A percentile compares a stretch with the other conserved stretches of the same genome.
Evolutionary conservation across 2,329 filamentous ascomycete genomes (phyloP).

Genomic region (Diaporthe sp.): DNA sequence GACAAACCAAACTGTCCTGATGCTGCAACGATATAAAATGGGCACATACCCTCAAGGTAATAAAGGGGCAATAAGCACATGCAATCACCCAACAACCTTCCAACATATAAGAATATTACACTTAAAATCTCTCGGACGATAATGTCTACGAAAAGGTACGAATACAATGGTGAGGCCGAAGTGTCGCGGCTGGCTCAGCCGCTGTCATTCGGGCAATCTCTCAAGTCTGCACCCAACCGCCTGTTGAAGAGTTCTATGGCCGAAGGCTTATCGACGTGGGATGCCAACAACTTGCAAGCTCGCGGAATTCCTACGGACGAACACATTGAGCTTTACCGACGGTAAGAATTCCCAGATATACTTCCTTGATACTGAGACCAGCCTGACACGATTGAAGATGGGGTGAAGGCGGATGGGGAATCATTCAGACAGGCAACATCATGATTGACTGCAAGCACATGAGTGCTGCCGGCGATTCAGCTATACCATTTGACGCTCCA

Average conservation of each 20-base stretch:
- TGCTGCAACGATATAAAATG: neutral
- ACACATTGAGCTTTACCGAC: constrained; percentile 67
- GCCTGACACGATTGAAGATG: constrained; percentile 52
- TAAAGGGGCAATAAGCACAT: neutral
- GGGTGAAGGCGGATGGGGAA: constrained; percentile 69
- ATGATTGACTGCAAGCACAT: constrained; percentile 73
- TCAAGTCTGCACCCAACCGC: constrained; percentile 70
- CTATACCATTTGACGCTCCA: constrained; percentile 67
- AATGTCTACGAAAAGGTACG: neutral
- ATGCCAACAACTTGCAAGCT: constrained; percentile 68
- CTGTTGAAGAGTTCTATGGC: constrained; percentile 78
- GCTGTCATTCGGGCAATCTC: constrained; percentile 61
- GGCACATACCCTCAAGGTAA: no score
- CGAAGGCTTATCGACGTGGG: constrained; percentile 74
- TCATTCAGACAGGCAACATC: constrained; percentile 75
- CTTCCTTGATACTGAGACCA: neutral
- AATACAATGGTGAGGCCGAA: neutral
- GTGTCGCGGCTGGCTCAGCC: constrained; percentile 7
- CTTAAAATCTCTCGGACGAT: neutral
- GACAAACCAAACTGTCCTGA: neutral
- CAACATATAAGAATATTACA: neutral
- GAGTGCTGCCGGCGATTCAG: constrained; percentile 67
- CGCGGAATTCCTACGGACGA: constrained; percentile 60
- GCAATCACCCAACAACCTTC: no score
- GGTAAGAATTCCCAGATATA: constrained; percentile 44